Evolutionary conservation across 1,139 yeast species (phyloP).

Genomic region (Debaryomyces sp.): DNA sequence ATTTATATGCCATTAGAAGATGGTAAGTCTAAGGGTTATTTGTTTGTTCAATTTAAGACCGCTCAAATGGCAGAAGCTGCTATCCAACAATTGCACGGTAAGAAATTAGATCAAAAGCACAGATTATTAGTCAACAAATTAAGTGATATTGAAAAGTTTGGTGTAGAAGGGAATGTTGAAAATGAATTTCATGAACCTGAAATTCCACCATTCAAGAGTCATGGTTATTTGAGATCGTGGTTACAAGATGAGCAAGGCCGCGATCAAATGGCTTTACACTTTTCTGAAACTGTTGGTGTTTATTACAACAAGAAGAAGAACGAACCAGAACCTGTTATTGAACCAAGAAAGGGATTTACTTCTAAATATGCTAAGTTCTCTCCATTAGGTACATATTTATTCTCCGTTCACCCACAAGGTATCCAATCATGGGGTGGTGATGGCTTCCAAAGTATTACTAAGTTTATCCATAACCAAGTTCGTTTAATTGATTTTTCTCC

Average conservation of each 20-base stretch:
- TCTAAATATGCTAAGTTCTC: constrained; percentile 88
- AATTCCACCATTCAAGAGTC: constrained; percentile 67
- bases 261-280: constrained; percentile 86
- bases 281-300: constrained; percentile 79
- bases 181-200: constrained; percentile 72
- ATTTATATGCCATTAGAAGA: constrained; percentile 80
- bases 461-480: constrained; percentile 88
- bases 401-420: constrained; percentile 93
- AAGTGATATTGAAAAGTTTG: constrained; percentile 82
- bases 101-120: constrained; percentile 92
- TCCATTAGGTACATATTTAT: constrained; percentile 88
- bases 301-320: constrained; percentile 83
- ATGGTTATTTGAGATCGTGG: constrained; percentile 89
- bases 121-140: constrained; percentile 82
- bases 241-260: constrained; percentile 86
- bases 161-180: constrained; percentile 64
- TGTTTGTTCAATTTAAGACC: constrained; percentile 80
- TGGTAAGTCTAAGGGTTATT: constrained; percentile 84
- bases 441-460: constrained; percentile 69
- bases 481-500: constrained; percentile 92
- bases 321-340: constrained; percentile 76
- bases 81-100: constrained; percentile 78
- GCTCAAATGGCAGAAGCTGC: constrained; percentile 75
- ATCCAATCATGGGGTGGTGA: constrained; percentile 96
- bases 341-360: constrained; percentile 84